phyloP scores from a whole-genome alignment of 371 early-diverging fungal genomes.

The Mortierella sp. region DNA sequence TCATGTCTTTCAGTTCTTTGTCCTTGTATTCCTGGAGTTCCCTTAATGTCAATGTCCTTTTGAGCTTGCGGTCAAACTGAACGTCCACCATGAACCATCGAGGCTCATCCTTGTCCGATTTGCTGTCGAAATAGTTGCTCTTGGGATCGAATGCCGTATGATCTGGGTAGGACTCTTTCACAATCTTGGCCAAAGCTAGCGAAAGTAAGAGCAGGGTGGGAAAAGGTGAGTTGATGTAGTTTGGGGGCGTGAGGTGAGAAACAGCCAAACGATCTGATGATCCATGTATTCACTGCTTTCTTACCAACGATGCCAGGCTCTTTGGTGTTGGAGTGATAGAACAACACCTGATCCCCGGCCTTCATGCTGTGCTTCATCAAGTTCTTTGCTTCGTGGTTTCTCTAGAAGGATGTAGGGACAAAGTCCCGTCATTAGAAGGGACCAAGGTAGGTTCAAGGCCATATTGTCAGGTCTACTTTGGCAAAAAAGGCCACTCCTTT shows the following conservation, averaged over 20 bases:
- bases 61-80: conserved; percentile 67
- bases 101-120: conserved; percentile 63
- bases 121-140: conserved; percentile 75
- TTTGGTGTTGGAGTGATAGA: conserved; percentile 82
- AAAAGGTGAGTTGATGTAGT: not conserved
- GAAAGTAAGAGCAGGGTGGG: not conserved
- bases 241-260: too few relatives aligned
- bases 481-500: too few relatives aligned
- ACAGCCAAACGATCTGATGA: not conserved
- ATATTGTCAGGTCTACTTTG: too few relatives aligned
- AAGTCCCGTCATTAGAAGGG: not conserved
- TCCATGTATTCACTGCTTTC: not conserved
- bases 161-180: conserved; percentile 70
- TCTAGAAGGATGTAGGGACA: conserved; percentile 19
- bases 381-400: conserved; percentile 79
- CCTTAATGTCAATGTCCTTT: conserved; percentile 64
- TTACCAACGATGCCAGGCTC: conserved; percentile 74
- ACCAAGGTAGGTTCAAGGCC: too few relatives aligned
- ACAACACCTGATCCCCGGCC: conserved; percentile 68
- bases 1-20: conserved; percentile 63
- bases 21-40: conserved; percentile 62
- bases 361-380: conserved; percentile 73
- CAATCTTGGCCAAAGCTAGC: conserved; percentile 54
- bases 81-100: conserved; percentile 83
- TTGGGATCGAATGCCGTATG: conserved; percentile 69